Percentiles rank a stretch among this genome's conserved stretches.
These are phyloP conservation scores for Coleophoma eucalyptorum DNA, from an alignment of 2,329 filamentous ascomycete species.

Conservation along the genomic window DNA sequence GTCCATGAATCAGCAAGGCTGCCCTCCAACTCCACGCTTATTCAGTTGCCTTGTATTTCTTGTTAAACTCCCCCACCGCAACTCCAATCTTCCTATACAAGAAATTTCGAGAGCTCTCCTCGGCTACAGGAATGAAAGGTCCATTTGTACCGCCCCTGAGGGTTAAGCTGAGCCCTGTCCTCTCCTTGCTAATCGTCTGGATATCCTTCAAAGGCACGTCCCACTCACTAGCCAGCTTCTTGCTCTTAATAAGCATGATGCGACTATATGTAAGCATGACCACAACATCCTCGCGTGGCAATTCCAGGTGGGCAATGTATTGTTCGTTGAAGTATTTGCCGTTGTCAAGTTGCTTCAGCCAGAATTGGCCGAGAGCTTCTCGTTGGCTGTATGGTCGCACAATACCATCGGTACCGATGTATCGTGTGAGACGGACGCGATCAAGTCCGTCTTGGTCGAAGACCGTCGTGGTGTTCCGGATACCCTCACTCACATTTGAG, in stretches of 20 bases:
- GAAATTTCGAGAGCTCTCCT: constrained; percentile 68
- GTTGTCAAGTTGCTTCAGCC: constrained; percentile 97
- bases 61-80: constrained; percentile 65
- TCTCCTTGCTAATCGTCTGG: constrained; percentile 94
- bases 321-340: constrained; percentile 97
- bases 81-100: constrained; percentile 63
- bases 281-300: constrained; percentile 83
- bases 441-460: constrained; percentile 95
- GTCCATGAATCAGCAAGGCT: too few species aligned
- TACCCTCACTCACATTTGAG: constrained; percentile 94
- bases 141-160: constrained; percentile 89
- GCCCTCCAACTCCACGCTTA: constrained; percentile 6
- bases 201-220: constrained; percentile 94
- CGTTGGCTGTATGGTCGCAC: constrained; percentile 92
- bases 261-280: constrained; percentile 84
- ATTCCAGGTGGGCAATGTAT: constrained; percentile 94
- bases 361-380: constrained; percentile 94
- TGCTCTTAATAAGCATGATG: constrained; percentile 86
- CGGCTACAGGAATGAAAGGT: constrained; percentile 90
- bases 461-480: constrained; percentile 97
- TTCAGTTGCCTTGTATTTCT: constrained; percentile 40
- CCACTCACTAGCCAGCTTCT: constrained; percentile 87
- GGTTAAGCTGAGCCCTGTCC: constrained; percentile 86
- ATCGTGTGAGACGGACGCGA: constrained; percentile 87
- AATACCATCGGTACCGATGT: constrained; percentile 88